A percentile compares a stretch with the other conserved stretches of the same genome.
Evolutionary conservation across 2,329 filamentous ascomycete species (phyloP).

Genomic region (Aureobasidium melanogenum): DNA sequence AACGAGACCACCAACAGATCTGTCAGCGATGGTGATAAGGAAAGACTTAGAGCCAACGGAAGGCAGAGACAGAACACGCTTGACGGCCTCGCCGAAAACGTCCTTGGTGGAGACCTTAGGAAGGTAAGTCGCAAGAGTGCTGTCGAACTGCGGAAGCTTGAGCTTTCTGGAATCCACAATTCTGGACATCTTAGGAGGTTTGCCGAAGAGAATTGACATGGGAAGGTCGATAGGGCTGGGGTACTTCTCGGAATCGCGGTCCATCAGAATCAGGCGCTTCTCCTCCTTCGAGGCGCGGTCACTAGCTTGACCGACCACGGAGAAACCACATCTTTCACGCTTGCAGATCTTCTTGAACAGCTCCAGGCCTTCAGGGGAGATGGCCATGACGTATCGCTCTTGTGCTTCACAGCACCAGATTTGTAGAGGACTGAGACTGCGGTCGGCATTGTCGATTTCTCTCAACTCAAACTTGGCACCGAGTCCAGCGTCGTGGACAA

Average conservation of each 20-base stretch:
- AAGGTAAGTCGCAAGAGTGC: constrained; percentile 58
- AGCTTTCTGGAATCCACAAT: constrained; percentile 62
- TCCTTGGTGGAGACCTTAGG: constrained; percentile 35
- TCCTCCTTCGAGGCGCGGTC: constrained; percentile 52
- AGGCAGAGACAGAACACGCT: constrained; percentile 74
- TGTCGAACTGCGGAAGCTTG: constrained; percentile 63
- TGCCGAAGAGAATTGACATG: constrained; percentile 81
- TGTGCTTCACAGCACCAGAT: constrained; percentile 98
- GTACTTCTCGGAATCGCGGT: constrained; percentile 65
- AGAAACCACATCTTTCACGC: constrained; percentile 86
- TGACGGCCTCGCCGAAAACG: constrained; percentile 54
- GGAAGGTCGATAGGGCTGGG: constrained; percentile 80
- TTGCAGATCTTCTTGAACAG: constrained; percentile 59
- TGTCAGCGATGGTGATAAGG: constrained; percentile 91
- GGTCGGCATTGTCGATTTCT: constrained; percentile 83
- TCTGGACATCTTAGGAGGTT: constrained; percentile 71
- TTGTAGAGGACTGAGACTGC: constrained; percentile 86
- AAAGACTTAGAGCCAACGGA: constrained; percentile 96
- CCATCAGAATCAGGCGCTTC: constrained; percentile 68
- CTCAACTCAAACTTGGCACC: constrained; percentile 92
- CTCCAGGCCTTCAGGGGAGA: constrained; percentile 73
- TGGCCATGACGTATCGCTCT: constrained; percentile 86
- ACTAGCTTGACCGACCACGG: constrained; percentile 73
- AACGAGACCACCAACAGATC: constrained; percentile 82
- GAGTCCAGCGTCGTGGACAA: constrained; percentile 84